Base-by-base conservation (phyloP, 2,329 filamentous ascomycete genomes). In the Pseudocercospora musae region DNA sequence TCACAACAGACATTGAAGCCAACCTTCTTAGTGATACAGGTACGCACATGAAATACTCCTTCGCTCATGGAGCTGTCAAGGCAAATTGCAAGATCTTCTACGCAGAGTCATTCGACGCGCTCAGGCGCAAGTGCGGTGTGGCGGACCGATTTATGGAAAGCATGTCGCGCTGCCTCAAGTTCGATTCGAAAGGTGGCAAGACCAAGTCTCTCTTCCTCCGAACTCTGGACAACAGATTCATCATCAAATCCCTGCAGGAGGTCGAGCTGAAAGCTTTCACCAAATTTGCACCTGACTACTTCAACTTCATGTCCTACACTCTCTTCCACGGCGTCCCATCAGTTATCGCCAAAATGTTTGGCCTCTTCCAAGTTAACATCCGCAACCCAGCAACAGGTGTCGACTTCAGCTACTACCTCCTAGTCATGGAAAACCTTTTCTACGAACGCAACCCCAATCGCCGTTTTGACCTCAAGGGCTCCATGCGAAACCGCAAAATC, bases 31-130 rank as follows among this genome's bases (percentile, higher is more conserved):
- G 92, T 66, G 85, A 89, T 29, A 96, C 91, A 0, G 93, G 94
- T 40, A 96, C 92, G 1, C 95, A 99, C 76, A 87, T 97, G 68
- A 96, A 96, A 73, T 99, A 97, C 74, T 92, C 96, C 63, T 99
- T 98, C 77, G 89, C 89, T 27, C 93, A 97, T 74, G 92, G 94
- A 0, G 88, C 90, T n/a, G 94, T 96, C 2, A 91, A 90, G 71
- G 96, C 97, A 85, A 89, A 94, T 55, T 98, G 96, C 81, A 99
- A 99, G 78, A 95, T 99, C 52, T 98, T 99, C 77, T 99, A 96
- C 72, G 95, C 95, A 0, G 95, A 98, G 75, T 95, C 97, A 66
- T 99, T 99, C 70, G 95, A 99, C 77, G 95, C 95, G 2, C 83
- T 99, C 42, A 87, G 95, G 60, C 86, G 91, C 60, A 97, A 96